phyloP scores from a whole-genome alignment of 2,329 filamentous ascomycete genomes.

The Fusarium sp. region DNA sequence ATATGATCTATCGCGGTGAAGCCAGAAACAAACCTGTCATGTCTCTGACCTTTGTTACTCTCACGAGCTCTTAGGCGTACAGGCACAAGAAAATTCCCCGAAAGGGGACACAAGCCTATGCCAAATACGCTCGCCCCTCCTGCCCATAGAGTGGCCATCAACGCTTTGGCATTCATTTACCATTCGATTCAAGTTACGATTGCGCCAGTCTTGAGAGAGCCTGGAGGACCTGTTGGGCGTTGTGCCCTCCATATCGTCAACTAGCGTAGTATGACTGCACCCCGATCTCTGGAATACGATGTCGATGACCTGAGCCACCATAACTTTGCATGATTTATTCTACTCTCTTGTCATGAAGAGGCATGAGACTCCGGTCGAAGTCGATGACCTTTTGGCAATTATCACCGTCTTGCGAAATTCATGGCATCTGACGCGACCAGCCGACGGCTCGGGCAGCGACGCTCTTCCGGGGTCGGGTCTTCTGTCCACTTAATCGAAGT shows the following conservation, averaged over 20 bases:
- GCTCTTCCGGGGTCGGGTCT: slow-evolving; percentile 12
- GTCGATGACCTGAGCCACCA: background rate
- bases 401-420: slow-evolving; percentile 16
- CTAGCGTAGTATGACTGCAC: slow-evolving; percentile 1
- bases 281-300: background rate
- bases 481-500: slow-evolving; percentile 1
- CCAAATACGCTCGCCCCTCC: slow-evolving; percentile 31
- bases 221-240: slow-evolving; percentile 7
- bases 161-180: slow-evolving; percentile 8
- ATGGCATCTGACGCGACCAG: slow-evolving; percentile 33
- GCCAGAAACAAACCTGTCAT: slow-evolving; percentile 36
- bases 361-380: background rate
- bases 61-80: slow-evolving; percentile 52
- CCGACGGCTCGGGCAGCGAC: slow-evolving; percentile 33
- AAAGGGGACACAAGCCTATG: slow-evolving; percentile 48
- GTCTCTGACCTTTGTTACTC: slow-evolving; percentile 44
- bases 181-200: slow-evolving; percentile 10
- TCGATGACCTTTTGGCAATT: slow-evolving; percentile 5
- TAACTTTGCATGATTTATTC: background rate
- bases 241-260: background rate
- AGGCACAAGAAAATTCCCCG: slow-evolving; percentile 52
- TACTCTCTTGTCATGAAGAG: background rate
- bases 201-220: slow-evolving; percentile 11
- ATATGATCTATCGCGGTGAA: slow-evolving; percentile 1
- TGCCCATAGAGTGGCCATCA: background rate